Evolutionary conservation across 2,329 filamentous ascomycete species (phyloP).

Genomic region (Colletotrichum orchidophilum): DNA sequence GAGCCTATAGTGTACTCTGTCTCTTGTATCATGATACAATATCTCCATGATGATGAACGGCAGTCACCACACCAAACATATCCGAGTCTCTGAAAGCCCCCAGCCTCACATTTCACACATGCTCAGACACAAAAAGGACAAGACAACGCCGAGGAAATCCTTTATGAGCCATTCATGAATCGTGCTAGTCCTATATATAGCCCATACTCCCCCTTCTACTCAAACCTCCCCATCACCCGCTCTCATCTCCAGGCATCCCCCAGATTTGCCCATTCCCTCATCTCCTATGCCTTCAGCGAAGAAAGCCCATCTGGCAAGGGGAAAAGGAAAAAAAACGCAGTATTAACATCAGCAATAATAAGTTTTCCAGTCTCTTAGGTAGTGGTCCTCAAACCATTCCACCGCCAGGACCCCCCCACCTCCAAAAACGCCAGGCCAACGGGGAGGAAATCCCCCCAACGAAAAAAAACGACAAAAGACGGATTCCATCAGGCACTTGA

Average conservation of each 20-base stretch:
- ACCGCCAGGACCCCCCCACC: background rate
- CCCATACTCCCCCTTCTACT: background rate
- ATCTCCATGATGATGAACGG: too few species aligned
- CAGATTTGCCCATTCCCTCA: too few species aligned
- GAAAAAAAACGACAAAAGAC: background rate
- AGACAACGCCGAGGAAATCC: background rate
- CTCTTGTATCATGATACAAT: too few species aligned
- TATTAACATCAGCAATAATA: slow-evolving; percentile 10
- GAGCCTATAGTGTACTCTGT: too few species aligned
- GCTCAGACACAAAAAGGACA: too few species aligned
- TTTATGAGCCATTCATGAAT: background rate
- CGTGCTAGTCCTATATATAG: background rate
- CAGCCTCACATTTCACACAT: too few species aligned
- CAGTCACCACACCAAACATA: too few species aligned
- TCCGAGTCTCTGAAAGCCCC: too few species aligned
- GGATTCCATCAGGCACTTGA: background rate
- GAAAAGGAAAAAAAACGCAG: background rate
- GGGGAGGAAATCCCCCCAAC: background rate
- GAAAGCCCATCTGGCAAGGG: too few species aligned
- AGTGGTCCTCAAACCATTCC: background rate
- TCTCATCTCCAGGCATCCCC: background rate
- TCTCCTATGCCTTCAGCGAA: too few species aligned
- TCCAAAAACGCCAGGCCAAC: slow-evolving; percentile 30
- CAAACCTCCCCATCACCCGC: background rate
- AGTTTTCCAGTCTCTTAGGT: background rate